Percentiles rank a stretch among this genome's conserved stretches.
These are phyloP conservation scores for Debaryomyces subglobosus DNA, from an alignment of 1,139 yeast genomes.

Conservation along the genomic window DNA sequence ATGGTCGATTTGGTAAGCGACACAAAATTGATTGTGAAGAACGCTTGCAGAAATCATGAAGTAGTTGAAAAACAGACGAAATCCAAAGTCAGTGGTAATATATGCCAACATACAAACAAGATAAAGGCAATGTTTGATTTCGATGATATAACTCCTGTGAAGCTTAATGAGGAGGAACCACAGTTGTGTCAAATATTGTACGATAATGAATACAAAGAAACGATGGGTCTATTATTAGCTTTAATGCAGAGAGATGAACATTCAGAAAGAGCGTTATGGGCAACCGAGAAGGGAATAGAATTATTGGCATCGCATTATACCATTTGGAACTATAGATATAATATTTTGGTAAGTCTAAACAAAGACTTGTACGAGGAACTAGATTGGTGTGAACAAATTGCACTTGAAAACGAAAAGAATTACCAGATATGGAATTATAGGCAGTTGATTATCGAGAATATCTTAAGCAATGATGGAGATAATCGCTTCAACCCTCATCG, in stretches of 20 bases:
- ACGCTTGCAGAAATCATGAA: background rate
- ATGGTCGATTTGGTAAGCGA: background rate
- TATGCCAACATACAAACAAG: background rate
- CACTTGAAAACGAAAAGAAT: slow-evolving; percentile 80
- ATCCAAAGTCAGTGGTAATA: background rate
- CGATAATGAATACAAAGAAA: slow-evolving; percentile 63
- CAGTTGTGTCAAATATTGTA: slow-evolving; percentile 78
- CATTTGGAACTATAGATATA: slow-evolving; percentile 79
- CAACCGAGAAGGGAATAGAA: slow-evolving; percentile 66
- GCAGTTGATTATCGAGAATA: slow-evolving; percentile 53
- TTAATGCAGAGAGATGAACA: slow-evolving; percentile 62
- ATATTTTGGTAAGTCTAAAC: slow-evolving; percentile 49
- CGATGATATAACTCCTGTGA: slow-evolving; percentile 45
- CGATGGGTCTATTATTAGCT: slow-evolving; percentile 66
- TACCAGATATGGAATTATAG: slow-evolving; percentile 97
- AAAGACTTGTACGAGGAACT: slow-evolving; percentile 53
- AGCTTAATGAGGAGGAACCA: slow-evolving; percentile 49
- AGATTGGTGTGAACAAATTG: slow-evolving; percentile 77
- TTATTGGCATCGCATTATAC: slow-evolving; percentile 90
- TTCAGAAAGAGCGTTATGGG: slow-evolving; percentile 68
- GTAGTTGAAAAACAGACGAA: background rate
- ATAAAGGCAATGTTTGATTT: slow-evolving; percentile 22
- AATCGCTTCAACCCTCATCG: slow-evolving; percentile 44
- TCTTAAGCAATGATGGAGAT: slow-evolving; percentile 22
- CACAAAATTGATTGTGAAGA: slow-evolving; percentile 2